A percentile compares a stretch with the other conserved stretches of the same genome.
phyloP scores from a whole-genome alignment of 2,329 filamentous ascomycete genomes.

The Chalara sp. region DNA sequence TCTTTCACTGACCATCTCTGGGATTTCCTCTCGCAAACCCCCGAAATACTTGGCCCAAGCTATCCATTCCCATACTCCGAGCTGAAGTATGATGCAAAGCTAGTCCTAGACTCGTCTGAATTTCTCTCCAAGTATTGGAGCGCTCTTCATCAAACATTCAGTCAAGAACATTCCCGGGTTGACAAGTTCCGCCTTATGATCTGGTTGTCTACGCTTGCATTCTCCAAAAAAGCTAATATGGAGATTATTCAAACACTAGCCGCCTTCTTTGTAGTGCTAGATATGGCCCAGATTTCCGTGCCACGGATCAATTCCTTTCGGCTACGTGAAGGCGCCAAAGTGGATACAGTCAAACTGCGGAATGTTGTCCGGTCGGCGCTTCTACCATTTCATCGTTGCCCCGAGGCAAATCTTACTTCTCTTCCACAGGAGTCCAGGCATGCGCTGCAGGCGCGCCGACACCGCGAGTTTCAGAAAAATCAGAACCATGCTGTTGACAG shows the following conservation, averaged over 20 bases:
- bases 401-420: no score
- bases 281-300: constrained; percentile 7
- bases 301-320: no score
- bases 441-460: no score
- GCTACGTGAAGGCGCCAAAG: no score
- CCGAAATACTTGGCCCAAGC: neutral
- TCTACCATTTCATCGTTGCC: constrained; percentile 1
- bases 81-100: constrained; percentile 14
- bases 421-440: no score
- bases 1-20: constrained; percentile 16
- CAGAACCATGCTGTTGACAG: no score
- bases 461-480: no score
- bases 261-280: constrained; percentile 21
- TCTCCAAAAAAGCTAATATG: constrained; percentile 14
- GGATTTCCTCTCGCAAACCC: constrained; percentile 4
- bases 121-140: constrained; percentile 22
- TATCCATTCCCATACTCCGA: no score
- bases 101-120: constrained; percentile 1
- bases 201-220: constrained; percentile 22
- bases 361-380: neutral
- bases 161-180: neutral
- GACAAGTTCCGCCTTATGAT: constrained; percentile 25
- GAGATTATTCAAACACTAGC: constrained; percentile 25
- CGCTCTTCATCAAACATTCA: constrained; percentile 15
- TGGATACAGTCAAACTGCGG: no score